Percentiles rank a stretch among this genome's conserved stretches.
phyloP scores from a whole-genome alignment of 345 rosid species.

The Citrus sp. region DNA sequence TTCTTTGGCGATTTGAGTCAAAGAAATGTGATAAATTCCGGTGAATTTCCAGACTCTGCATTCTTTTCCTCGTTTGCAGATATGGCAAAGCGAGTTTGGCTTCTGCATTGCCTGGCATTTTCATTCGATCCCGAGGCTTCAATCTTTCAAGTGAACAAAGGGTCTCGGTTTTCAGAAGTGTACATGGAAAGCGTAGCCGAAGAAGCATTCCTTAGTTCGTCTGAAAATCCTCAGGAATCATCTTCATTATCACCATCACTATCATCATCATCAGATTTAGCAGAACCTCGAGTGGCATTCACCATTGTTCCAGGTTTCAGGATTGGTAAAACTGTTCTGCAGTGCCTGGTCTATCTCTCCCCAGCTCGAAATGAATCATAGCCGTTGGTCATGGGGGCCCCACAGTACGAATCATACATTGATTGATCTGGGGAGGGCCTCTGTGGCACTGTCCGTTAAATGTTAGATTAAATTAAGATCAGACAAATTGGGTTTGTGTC shows the following conservation, averaged over 20 bases:
- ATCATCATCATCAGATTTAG: no score
- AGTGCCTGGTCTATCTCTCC: conserved; percentile 72
- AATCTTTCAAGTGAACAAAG: conserved; percentile 57
- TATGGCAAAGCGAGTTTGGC: conserved; percentile 89
- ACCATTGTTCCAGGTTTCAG: conserved; percentile 85
- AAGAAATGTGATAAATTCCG: conserved; percentile 43
- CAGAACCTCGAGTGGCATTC: conserved; percentile 64
- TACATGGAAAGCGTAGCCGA: conserved; percentile 76
- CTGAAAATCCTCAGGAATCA: conserved; percentile 22
- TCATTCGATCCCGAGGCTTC: conserved; percentile 61
- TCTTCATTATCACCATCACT: neutral
- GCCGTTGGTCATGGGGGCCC: neutral
- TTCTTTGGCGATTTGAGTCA: conserved; percentile 58
- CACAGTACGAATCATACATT: no score
- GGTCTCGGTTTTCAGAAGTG: conserved; percentile 73
- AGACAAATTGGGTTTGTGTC: neutral
- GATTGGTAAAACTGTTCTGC: conserved; percentile 66
- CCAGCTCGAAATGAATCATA: conserved; percentile 11
- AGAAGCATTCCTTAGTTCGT: conserved; percentile 34
- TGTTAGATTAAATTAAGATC: neutral
- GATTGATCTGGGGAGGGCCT: conserved; percentile 15
- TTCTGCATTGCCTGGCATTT: conserved; percentile 79
- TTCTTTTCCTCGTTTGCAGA: conserved; percentile 56
- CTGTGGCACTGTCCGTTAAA: neutral
- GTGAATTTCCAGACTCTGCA: conserved; percentile 53